Evolutionary conservation across 2,329 filamentous ascomycete genomes (phyloP).

Genomic region (Alternaria postmessia): DNA sequence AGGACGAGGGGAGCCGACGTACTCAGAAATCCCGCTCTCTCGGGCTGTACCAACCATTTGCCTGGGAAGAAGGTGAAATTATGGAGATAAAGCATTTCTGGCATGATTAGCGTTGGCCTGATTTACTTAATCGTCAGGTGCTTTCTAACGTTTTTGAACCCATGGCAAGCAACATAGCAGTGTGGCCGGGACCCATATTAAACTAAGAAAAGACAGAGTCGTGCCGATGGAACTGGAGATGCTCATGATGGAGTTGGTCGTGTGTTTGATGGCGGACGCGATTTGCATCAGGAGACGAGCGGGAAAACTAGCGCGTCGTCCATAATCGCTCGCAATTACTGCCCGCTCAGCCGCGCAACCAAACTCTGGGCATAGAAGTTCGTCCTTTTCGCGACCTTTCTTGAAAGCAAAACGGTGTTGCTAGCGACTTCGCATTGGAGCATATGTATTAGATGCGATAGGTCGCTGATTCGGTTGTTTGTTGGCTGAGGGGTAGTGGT

Average conservation of each 20-base stretch:
- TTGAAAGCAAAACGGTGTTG: not conserved
- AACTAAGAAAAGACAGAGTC: constrained; percentile 38
- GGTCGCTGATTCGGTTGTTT: not conserved
- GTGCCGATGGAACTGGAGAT: constrained; percentile 30
- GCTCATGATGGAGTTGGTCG: constrained; percentile 28
- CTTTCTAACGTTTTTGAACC: constrained; percentile 44
- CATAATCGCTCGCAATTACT: constrained; percentile 1
- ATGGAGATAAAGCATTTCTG: constrained; percentile 49
- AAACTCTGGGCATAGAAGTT: not conserved
- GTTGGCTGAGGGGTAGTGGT: not conserved
- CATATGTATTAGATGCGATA: not conserved
- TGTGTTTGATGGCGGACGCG: constrained; percentile 8
- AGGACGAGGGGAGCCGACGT: constrained; percentile 12
- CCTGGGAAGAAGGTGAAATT: constrained; percentile 47
- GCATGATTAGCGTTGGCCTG: constrained; percentile 10
- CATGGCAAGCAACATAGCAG: constrained; percentile 48
- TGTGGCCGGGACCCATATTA: constrained; percentile 47
- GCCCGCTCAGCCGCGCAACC: not conserved
- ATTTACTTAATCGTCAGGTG: not conserved
- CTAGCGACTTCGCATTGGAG: not conserved
- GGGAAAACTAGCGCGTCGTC: constrained; percentile 10
- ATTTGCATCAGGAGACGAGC: not conserved
- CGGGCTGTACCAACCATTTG: constrained; percentile 47
- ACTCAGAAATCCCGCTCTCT: constrained; percentile 50
- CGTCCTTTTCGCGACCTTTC: not conserved